Base-by-base conservation (phyloP, 2,329 filamentous ascomycete species). In the Coniochaeta sp. region DNA sequence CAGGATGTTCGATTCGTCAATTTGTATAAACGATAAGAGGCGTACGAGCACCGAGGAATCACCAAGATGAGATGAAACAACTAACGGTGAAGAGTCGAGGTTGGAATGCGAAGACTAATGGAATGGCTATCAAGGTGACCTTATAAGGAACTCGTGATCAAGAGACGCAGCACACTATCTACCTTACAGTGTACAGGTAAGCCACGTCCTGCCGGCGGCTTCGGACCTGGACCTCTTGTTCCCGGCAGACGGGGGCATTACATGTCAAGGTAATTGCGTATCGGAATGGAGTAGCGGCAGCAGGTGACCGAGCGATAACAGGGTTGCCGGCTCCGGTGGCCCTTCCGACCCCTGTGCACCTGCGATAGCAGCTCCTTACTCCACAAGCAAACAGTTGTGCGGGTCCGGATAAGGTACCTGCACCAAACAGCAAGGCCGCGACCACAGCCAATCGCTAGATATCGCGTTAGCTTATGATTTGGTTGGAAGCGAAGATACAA, bases 271-370 rank as follows among this genome's bases (percentile, higher is more conserved):
- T 17, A 38, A 56, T 56, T 56, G 54, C 54, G 54, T 56, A 36
- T 38, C n/a, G 54, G n/a, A 56, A 38, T 38, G 30, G 34, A 38
- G 54, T 32, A 34, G 30, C 54, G 54, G 54, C 28, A 56, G 30
- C 54, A 56, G 54, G 54, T 56, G 34, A 56, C 54, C 54, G 54
- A 56, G 30, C 54, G 54, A 56, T 38, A 56, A 56, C 54, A 56
- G 30, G 54, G 54, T 56, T 24, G 14, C 28, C 54, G 34, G 54
- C 54, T 56, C 54, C 54, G 54, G 54, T 56, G 52, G 52, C n/a
- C 52, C 26, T 55, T 36, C 52, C 52, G 52, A 55, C 52, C 30
- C 52, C 52, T 55, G 52, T 36, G 52, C 42, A 52, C 30, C 47
- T 17, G 47, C 47, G 54, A 34, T 56, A 56, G 22, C n/a, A n/a